Conservation (phyloP, 352 stramenopile genomes). For the Phytophthora niederhauseri region DNA sequence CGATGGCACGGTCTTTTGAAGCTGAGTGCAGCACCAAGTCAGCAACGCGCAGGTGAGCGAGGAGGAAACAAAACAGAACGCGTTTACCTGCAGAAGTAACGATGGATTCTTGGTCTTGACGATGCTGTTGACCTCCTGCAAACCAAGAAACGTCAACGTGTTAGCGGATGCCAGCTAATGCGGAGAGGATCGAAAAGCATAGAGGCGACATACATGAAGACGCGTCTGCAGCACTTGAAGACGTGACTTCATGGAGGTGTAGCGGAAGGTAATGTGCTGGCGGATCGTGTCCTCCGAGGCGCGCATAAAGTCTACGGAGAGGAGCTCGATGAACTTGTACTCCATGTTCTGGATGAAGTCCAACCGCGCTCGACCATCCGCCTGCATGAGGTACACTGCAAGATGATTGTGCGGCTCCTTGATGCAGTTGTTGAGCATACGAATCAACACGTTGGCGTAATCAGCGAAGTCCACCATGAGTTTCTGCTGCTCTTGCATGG, state of each 20-base stretch:
- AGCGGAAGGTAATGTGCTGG: constrained; percentile 94
- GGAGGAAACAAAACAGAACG: background rate
- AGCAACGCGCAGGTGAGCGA: constrained; percentile 11
- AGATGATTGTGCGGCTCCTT: constrained; percentile 95
- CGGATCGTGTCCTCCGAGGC: constrained; percentile 90
- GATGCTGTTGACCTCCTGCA: constrained; percentile 93
- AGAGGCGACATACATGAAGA: constrained; percentile 64
- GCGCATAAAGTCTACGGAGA: constrained; percentile 92
- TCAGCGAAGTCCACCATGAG: constrained; percentile 96
- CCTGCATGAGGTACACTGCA: constrained; percentile 94
- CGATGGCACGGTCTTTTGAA: constrained; percentile 65
- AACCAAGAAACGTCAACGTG: background rate
- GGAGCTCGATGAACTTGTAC: constrained; percentile 96
- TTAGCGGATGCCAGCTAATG: constrained; percentile 8
- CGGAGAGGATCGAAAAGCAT: background rate
- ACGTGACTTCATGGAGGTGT: constrained; percentile 94
- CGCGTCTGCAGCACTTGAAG: constrained; percentile 92
- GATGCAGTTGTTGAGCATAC: constrained; percentile 97
- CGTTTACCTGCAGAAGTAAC: constrained; percentile 89
- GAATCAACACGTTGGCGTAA: constrained; percentile 94
- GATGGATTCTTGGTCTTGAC: constrained; percentile 96
- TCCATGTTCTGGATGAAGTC: constrained; percentile 98
- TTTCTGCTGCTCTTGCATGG: constrained; percentile 95
- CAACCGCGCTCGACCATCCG: constrained; percentile 88
- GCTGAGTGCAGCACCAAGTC: constrained; percentile 33